Evolutionary conservation across 2,329 filamentous ascomycete species (phyloP), one percentile per base, ranked within the genome.

Genomic region (Aspergillus vadensis): DNA sequence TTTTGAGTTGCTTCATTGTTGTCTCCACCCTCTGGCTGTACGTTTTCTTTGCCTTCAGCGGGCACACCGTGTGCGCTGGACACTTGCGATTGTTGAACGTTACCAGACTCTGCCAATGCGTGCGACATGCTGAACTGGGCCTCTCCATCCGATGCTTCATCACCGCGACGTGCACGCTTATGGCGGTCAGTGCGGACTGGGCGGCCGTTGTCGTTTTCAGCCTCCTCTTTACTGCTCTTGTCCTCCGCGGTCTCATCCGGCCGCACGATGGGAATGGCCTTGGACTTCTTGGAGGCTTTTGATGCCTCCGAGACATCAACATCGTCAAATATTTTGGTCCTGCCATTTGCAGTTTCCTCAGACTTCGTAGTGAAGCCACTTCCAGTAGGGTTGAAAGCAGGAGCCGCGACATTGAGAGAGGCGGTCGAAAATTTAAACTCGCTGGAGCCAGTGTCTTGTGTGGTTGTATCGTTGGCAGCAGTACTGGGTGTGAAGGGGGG

Each of bases 241-340:
- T 74, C 76, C 63, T 79, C 74, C 66, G 81, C 79, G 60, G 64
- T 77, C 67, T 81, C 87, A 59, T 86, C 82, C 1, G 91, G 90
- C 41, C 83, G 83, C 9, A 94, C 78, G 63, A 97, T 96, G 0
- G 92, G 90, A 57, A 97, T 85, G 9, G 92, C 92, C 77, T 95
- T 97, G 4, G 88, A 91, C 67, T 86, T 87, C 77, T 90, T 92
- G 0, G 78, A 74, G 6, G 88, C 84, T 69, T 90, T 90, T 27
- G 86, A 78, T 53, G 87, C 83, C 21, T 91, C 87, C 14, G 83
- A 82, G 32, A 82, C 75, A 57, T 82, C 85, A 65, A 93, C 88
- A 44, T 87, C 88, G 52, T 86, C 83, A 72, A 92, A 92, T 67
- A 92, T 91, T 55, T 77, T 81, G 23, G 72, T 71, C 19, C 63